These are phyloP conservation scores for Backusella liffmaniae DNA, from an alignment of 192 early-diverging fungal genomes.

Conservation along the genomic window DNA sequence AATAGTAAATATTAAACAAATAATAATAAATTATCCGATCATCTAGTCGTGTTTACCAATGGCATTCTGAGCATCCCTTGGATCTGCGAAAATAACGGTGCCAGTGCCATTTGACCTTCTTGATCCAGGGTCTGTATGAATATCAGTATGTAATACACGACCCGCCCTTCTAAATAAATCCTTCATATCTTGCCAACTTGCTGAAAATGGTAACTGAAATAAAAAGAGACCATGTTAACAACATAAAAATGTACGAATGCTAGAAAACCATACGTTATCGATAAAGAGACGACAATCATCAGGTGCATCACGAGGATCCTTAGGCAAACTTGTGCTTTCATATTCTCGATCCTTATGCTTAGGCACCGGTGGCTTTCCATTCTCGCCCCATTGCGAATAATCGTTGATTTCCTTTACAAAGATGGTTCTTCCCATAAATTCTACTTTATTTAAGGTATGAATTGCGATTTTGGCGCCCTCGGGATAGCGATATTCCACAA, in stretches of 20 bases:
- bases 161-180: conserved; percentile 80
- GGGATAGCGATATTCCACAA: conserved; percentile 73
- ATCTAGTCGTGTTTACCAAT: conserved; percentile 53
- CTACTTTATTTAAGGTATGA: conserved; percentile 62
- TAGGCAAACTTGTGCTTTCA: conserved; percentile 42
- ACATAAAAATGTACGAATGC: not conserved
- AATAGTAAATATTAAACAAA: not conserved
- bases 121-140: conserved; percentile 55
- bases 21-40: not conserved
- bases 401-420: conserved; percentile 72
- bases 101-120: conserved; percentile 74
- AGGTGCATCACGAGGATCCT: conserved; percentile 28
- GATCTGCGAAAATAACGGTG: conserved; percentile 71
- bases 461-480: conserved; percentile 83
- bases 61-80: conserved; percentile 65
- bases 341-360: conserved; percentile 59
- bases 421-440: conserved; percentile 70
- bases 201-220: conserved; percentile 69
- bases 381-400: not conserved
- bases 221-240: not conserved
- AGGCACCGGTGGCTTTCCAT: not conserved
- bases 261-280: conserved; percentile 53
- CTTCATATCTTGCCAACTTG: conserved; percentile 88
- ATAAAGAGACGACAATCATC: conserved; percentile 62
- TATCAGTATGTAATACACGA: conserved; percentile 68